Conservation (phyloP, 2,329 filamentous ascomycete genomes). For the Diaporthe helianthi region DNA sequence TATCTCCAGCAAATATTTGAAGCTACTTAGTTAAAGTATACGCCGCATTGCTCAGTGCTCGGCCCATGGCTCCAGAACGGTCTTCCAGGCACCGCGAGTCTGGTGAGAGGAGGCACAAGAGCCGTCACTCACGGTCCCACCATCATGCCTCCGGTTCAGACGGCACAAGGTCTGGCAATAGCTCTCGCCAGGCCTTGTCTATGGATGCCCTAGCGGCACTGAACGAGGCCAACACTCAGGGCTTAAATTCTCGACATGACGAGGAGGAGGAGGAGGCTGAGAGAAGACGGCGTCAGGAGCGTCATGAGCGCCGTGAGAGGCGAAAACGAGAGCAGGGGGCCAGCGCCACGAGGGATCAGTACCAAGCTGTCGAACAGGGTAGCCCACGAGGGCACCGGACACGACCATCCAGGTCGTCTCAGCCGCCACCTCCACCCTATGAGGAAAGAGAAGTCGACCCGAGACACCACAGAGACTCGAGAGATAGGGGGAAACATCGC, state of each 20-base stretch:
- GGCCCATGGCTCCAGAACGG: slow-evolving; percentile 28
- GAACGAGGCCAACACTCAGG: slow-evolving; percentile 36
- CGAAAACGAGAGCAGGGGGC: slow-evolving; percentile 32
- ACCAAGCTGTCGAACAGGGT: slow-evolving; percentile 30
- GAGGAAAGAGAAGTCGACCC: slow-evolving; percentile 27
- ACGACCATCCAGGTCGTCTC: slow-evolving; percentile 29
- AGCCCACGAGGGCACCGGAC: slow-evolving; percentile 28
- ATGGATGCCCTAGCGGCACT: slow-evolving; percentile 40
- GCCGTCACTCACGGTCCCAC: slow-evolving; percentile 36
- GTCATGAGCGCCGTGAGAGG: slow-evolving; percentile 33
- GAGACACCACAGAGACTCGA: slow-evolving; percentile 25
- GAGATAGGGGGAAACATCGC: slow-evolving; percentile 29
- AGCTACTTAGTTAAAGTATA: slow-evolving; percentile 13
- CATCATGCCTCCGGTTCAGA: slow-evolving; percentile 32
- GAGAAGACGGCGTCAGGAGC: slow-evolving; percentile 31
- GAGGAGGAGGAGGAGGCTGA: slow-evolving; percentile 33
- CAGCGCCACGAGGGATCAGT: slow-evolving; percentile 29
- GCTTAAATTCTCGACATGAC: not conserved
- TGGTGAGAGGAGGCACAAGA: slow-evolving; percentile 36
- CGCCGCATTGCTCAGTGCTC: slow-evolving; percentile 14
- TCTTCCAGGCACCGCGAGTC: slow-evolving; percentile 36
- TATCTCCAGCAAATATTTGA: not conserved
- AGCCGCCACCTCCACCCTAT: slow-evolving; percentile 23
- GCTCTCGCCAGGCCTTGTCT: slow-evolving; percentile 38
- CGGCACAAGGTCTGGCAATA: slow-evolving; percentile 31